Percentiles rank a stretch among this genome's conserved stretches.
These are phyloP conservation scores for Xerocomellus chrysenteron DNA, from an alignment of 768 basidiomycete species.

Conservation along the genomic window DNA sequence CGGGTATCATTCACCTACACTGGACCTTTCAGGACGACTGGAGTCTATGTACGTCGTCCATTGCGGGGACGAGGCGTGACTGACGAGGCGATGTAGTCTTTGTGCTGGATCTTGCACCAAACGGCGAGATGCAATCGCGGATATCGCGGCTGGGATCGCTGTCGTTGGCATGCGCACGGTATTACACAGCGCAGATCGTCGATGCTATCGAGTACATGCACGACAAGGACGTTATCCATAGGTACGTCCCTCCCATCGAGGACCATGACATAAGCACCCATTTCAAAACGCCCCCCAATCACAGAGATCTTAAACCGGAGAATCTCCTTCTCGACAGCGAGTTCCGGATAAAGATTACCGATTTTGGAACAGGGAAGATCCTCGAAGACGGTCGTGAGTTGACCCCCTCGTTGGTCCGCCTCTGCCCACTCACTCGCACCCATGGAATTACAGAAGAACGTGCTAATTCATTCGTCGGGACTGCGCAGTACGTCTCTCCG, in stretches of 20 bases:
- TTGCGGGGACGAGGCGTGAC: not conserved
- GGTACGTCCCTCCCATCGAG: constrained; percentile 38
- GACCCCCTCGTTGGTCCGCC: not conserved
- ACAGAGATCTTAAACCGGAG: constrained; percentile 77
- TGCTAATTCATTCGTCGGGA: constrained; percentile 81
- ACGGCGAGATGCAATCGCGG: constrained; percentile 75
- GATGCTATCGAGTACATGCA: constrained; percentile 93
- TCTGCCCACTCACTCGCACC: constrained; percentile 3
- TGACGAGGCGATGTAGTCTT: constrained; percentile 52
- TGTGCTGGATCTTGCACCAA: constrained; percentile 71
- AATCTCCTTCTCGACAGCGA: constrained; percentile 88
- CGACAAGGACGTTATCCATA: constrained; percentile 83
- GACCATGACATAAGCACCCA: constrained; percentile 10
- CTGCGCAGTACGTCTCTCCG: constrained; percentile 86
- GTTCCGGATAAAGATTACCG: constrained; percentile 90
- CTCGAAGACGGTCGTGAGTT: constrained; percentile 54
- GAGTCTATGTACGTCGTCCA: constrained; percentile 67
- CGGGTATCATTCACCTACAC: constrained; percentile 77
- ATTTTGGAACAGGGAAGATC: constrained; percentile 92
- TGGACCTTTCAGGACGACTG: constrained; percentile 86
- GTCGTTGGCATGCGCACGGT: constrained; percentile 68
- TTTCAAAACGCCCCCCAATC: not conserved
- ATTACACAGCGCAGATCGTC: constrained; percentile 88
- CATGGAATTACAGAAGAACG: constrained; percentile 42
- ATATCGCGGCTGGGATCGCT: constrained; percentile 84